A percentile compares a stretch with the other conserved stretches of the same genome.
Conservation (phyloP, 352 stramenopile species). For the Lagenidium giganteum region DNA sequence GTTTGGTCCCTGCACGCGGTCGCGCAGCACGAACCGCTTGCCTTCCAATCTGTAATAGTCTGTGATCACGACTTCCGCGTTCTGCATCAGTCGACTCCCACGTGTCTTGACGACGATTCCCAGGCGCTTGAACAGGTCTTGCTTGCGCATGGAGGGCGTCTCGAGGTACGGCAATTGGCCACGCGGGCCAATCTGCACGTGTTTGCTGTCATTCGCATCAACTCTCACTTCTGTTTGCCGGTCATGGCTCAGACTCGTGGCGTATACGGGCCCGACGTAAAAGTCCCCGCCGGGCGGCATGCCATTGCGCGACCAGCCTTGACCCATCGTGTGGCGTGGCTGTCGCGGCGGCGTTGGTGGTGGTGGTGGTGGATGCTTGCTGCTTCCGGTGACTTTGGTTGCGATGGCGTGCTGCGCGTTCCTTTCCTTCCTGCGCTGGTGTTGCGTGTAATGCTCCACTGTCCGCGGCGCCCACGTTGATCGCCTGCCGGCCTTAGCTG, state of each 20-base stretch:
- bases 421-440: not conserved
- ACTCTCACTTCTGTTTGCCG: slow-evolving; percentile 78
- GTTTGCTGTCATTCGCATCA: slow-evolving; percentile 44
- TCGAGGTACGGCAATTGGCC: slow-evolving; percentile 69
- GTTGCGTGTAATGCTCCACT: too few relatives aligned
- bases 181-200: slow-evolving; percentile 63
- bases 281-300: slow-evolving; percentile 67
- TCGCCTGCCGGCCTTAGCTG: too few relatives aligned
- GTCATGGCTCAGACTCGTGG: slow-evolving; percentile 80
- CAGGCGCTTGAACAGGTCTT: slow-evolving; percentile 78
- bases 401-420: not conserved
- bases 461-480: too few relatives aligned
- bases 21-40: slow-evolving; percentile 68
- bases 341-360: not conserved
- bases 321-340: slow-evolving; percentile 35
- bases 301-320: slow-evolving; percentile 51
- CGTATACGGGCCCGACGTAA: slow-evolving; percentile 80
- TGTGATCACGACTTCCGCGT: slow-evolving; percentile 72
- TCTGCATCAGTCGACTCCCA: slow-evolving; percentile 81
- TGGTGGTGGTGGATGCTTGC: not conserved
- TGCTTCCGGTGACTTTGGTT: not conserved
- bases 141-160: slow-evolving; percentile 38
- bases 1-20: slow-evolving; percentile 57
- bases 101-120: slow-evolving; percentile 79
- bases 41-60: slow-evolving; percentile 79